Conservation (phyloP, 2,329 filamentous ascomycete species). For the Fusarium liriodendri region DNA sequence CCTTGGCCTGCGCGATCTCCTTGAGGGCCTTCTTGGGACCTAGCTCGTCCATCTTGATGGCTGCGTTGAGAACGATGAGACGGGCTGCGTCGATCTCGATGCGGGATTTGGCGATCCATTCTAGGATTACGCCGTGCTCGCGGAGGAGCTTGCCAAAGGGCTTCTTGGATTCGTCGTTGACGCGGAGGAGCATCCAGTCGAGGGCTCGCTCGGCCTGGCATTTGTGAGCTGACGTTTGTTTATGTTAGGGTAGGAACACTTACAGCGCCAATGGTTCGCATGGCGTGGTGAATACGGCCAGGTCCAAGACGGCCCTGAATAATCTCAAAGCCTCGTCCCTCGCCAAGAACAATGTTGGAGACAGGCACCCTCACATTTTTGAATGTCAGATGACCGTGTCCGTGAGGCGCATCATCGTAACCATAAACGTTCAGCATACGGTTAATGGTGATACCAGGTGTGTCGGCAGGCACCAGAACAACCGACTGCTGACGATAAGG, state of each 20-base stretch:
- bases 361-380: constrained; percentile 89
- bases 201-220: constrained; percentile 83
- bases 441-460: constrained; percentile 90
- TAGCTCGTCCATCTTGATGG: constrained; percentile 90
- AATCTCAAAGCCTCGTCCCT: constrained; percentile 96
- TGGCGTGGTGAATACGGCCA: constrained; percentile 96
- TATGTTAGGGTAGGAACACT: constrained; percentile 41
- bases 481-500: constrained; percentile 94
- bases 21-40: constrained; percentile 90
- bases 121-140: constrained; percentile 93
- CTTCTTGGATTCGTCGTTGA: constrained; percentile 92
- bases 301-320: constrained; percentile 97
- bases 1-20: constrained; percentile 96
- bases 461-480: constrained; percentile 83
- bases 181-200: constrained; percentile 93
- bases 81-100: constrained; percentile 95
- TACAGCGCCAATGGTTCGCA: constrained; percentile 90
- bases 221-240: constrained; percentile 7
- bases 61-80: constrained; percentile 91
- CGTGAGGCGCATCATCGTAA: constrained; percentile 98
- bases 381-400: constrained; percentile 93
- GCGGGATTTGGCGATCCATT: constrained; percentile 92
- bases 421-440: constrained; percentile 95
- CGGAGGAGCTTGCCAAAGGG: constrained; percentile 89
- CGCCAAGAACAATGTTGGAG: constrained; percentile 87